Evolutionary conservation across 2,329 filamentous ascomycete species (phyloP), one percentile per base, ranked within the genome.

Genomic region (Colletotrichum euphorbiae): DNA sequence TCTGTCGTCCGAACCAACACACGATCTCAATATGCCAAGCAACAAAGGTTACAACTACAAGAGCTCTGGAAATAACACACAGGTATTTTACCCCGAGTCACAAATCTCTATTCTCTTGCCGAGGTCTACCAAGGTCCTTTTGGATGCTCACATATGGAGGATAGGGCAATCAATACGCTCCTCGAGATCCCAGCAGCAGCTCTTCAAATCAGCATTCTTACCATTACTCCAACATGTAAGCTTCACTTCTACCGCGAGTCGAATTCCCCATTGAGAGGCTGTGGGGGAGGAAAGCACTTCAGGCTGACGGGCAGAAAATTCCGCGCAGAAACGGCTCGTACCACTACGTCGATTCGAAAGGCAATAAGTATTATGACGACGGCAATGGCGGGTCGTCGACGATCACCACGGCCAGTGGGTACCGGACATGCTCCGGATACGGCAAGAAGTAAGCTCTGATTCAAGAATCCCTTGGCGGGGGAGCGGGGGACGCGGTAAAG

Each of bases 281-380:
- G 1, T 6, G 46, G n/a, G 42, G 21, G n/a, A n/a, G 24, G 15
- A 33, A 6, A 24, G 15, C 12, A 11, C 6, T 28, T 28, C 28
- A 28, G 28, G 24, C 52, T 58, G 31, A 64, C 21, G 17, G 21
- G 40, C 59, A 19, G 61, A n/a, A n/a, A 46, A 51, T 60, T 50
- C 15, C 36, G 68, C 4, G 40, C 36, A 87, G 84, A 21, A 75
- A 91, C 72, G 89, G 89, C 33, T 91, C 89, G 2, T 92, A 92
- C 82, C 91, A 92, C 80, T 92, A 92, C 79, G 86, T 85, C 75
- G 93, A 92, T 78, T 79, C 88, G 17, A 85, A 90, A 19, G 88
- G 89, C 12, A 90, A 86, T 74, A 90, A 86, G 40, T 92, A 92
- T 80, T 80, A 91, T 83, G 90, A 91, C 77, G 79, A 83, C 71